Evolutionary conservation across 768 basidiomycete species (phyloP), one percentile per base, ranked within the genome.

Genomic region (Tremella mesenterica): DNA sequence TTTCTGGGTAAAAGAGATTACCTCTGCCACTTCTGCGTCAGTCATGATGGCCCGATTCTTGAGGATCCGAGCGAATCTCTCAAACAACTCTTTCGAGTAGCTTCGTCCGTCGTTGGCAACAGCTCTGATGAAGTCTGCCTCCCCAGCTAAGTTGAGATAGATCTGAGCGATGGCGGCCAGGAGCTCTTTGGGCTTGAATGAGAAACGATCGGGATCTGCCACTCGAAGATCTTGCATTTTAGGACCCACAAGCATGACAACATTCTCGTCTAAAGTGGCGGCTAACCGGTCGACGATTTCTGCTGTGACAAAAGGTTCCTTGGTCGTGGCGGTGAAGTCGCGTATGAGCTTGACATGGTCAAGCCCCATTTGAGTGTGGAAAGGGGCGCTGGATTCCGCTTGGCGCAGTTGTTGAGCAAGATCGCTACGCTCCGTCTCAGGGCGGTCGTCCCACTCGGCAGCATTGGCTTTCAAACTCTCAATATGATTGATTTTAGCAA

Each of bases 231-330:
- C 85, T 58, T 85, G 82, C 74, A 84, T 92, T 59, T 81, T 83
- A 4, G 92, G 90, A 0, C 95, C 95, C 41, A 84, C 88, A 21
- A 99, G 81, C 1, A 83, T 84, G 45, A 85, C 83, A 18, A 99
- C 78, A 67, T 97, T 96, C 75, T 91, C 90, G 69, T 95, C 88
- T 64, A 99, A 75, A 4, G 63, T 63, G 0, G 92, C 92, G 2
- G 95, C 95, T 14, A 99, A 79, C 30, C 86, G 82, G 71, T 92
- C 85, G 48, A 97, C 88, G 44, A 99, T 96, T 74, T 99, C 95
- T 7, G 87, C 85, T 74, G 88, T 85, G 81, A 95, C 86, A 75
- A 96, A 99, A 0, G 95, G 92, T 25, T 78, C 81, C 69, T 86
- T 89, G 0, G 89, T 87, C 70, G 93, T 86, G 0, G 84, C 86